Conservation (phyloP, 768 basidiomycete genomes). For the Cubamyces sp. region DNA sequence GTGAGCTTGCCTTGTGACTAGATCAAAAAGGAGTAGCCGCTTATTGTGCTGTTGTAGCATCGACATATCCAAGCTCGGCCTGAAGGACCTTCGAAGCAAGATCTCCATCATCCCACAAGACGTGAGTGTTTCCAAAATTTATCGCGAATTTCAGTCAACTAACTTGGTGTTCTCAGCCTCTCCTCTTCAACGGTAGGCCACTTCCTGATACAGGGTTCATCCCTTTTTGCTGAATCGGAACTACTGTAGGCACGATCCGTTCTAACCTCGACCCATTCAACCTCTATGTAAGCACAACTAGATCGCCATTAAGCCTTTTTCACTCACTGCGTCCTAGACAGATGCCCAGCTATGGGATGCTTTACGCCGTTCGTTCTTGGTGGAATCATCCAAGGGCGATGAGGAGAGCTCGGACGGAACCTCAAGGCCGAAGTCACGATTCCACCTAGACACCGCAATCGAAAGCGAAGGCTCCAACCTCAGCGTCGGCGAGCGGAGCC, state of each 20-base stretch:
- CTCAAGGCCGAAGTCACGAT: constrained; percentile 37
- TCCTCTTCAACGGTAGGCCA: constrained; percentile 56
- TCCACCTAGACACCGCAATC: constrained; percentile 54
- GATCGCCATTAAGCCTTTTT: too few species aligned
- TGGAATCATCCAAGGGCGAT: constrained; percentile 36
- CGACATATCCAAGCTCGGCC: constrained; percentile 70
- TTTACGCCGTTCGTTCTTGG: constrained; percentile 61
- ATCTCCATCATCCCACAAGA: constrained; percentile 74
- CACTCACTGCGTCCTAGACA: constrained; percentile 9
- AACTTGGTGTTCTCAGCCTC: constrained; percentile 45
- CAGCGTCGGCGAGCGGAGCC: constrained; percentile 49
- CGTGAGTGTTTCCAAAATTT: constrained; percentile 40
- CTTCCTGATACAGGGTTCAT: constrained; percentile 6
- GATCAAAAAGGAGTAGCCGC: neutral
- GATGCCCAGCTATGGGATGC: constrained; percentile 75
- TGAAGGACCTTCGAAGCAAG: constrained; percentile 61
- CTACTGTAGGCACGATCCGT: constrained; percentile 51
- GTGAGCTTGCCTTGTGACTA: constrained; percentile 34
- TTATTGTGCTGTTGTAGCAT: constrained; percentile 40
- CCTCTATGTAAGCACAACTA: constrained; percentile 50
- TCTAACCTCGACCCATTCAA: constrained; percentile 58
- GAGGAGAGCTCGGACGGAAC: constrained; percentile 18
- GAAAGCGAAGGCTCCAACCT: constrained; percentile 59
- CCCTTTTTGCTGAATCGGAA: neutral
- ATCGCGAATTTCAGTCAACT: neutral